A percentile compares a stretch with the other conserved stretches of the same genome.
Evolutionary conservation across 179 eudicot genomes (phyloP).

Genomic region (Beta macrorhiza): DNA sequence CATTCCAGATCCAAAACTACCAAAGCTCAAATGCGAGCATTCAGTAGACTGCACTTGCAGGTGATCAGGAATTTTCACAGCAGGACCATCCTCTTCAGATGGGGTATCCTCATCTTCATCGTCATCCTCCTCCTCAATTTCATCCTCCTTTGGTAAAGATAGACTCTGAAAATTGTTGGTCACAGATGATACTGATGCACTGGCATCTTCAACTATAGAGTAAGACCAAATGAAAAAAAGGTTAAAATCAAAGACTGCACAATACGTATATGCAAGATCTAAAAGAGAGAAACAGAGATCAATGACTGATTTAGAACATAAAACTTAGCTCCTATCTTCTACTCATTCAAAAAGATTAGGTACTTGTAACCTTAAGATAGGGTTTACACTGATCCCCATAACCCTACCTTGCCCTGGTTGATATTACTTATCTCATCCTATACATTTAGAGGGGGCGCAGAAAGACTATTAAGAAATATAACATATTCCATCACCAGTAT

Average conservation of each 20-base stretch:
- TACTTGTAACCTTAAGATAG: background rate
- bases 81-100: conserved; percentile 61
- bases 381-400: background rate
- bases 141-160: conserved; percentile 51
- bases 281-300: background rate
- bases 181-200: conserved; percentile 57
- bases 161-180: conserved; percentile 67
- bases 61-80: conserved; percentile 87
- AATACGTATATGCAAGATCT: background rate
- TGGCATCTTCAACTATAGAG: conserved; percentile 54
- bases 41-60: conserved; percentile 77
- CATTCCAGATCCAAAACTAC: conserved; percentile 74
- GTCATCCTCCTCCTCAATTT: too few relatives aligned
- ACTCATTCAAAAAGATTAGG: background rate
- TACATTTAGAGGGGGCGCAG: background rate
- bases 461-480: background rate
- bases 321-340: background rate
- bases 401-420: background rate
- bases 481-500: background rate
- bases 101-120: conserved; percentile 27
- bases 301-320: background rate
- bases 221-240: background rate
- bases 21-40: conserved; percentile 92
- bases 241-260: background rate
- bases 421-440: background rate